Evolutionary conservation across 2,329 filamentous ascomycete genomes (phyloP), one percentile per base, ranked within the genome.

Genomic region (Pseudogymnoascus sp.): DNA sequence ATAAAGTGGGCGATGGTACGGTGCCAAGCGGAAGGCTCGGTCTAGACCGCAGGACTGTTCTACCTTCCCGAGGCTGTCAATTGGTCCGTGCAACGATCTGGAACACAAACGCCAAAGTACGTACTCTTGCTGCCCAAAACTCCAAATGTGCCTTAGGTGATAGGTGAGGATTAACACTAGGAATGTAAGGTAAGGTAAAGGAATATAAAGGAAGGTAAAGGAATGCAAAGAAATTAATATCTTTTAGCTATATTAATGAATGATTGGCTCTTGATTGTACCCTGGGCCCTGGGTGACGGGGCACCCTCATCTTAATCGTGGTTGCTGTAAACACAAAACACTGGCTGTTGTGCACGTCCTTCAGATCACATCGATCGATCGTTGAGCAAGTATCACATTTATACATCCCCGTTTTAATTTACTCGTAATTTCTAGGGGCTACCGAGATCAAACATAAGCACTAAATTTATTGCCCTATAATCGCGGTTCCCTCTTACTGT

Each of bases 1-100:
- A 56, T 56, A 56, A 31, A 19, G 50, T 56, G 50, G 50, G 50
- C 47, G n/a, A 56, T 56, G 26, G 50, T 19, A 33, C 50, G 26
- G 50, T 56, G 50, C 50, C 29, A 56, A 56, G 50, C 50, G 26
- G 50, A 56, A 56, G 50, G 50, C 50, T 14, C 29, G 50, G 50
- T 56, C 50, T 56, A 56, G 50, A 56, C 50, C 50, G 29, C 21
- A 56, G 29, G 26, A 33, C 26, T 56, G 50, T 56, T 33, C 19
- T 53, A 53, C 24, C 3, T 53, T 33, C 14, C 8, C 10, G 29
- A 33, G n/a, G 16, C 26, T 56, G 50, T 33, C 50, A 56, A 4
- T 19, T 33, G 50, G 50, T 8, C 50, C 29, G 50, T 56, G 50
- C 26, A 13, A 33, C n/a, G n/a, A 56, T 56, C 50, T 56, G 29